Conservation (phyloP, 2,329 filamentous ascomycete species). For the Emmonsiellopsis sp. region DNA sequence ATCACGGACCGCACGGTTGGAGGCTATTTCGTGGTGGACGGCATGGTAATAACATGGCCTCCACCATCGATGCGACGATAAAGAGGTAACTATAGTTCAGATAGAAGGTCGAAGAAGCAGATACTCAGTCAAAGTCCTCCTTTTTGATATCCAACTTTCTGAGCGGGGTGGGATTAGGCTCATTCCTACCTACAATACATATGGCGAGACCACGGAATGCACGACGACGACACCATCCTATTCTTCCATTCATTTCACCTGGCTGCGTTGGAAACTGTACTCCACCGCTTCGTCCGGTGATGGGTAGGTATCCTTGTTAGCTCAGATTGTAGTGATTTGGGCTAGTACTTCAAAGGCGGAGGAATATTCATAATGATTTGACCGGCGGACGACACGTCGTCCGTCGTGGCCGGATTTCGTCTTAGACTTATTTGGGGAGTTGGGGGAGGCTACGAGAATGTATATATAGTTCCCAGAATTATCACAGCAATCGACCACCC, state of each 20-base stretch:
- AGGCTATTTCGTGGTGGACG: constrained; percentile 8
- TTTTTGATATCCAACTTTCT: background rate
- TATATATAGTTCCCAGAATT: too few species aligned
- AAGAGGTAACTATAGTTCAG: constrained; percentile 40
- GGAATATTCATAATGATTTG: too few species aligned
- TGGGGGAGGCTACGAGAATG: too few species aligned
- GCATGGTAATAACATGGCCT: constrained; percentile 7
- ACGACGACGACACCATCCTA: constrained; percentile 48
- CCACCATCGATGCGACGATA: constrained; percentile 7
- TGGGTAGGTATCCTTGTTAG: constrained; percentile 25
- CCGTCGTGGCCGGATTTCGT: too few species aligned
- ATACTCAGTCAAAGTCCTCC: constrained; percentile 29
- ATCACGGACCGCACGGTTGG: constrained; percentile 4
- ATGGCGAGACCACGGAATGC: constrained; percentile 24
- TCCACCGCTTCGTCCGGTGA: constrained; percentile 41
- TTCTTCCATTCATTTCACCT: constrained; percentile 46
- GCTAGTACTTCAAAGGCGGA: too few species aligned
- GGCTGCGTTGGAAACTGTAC: constrained; percentile 44
- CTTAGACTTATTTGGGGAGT: too few species aligned
- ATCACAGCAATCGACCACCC: too few species aligned
- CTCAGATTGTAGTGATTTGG: background rate
- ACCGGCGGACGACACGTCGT: too few species aligned
- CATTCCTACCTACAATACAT: constrained; percentile 43
- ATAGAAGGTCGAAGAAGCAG: constrained; percentile 47
- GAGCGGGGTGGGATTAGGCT: background rate